Conservation (phyloP, 2,329 filamentous ascomycete genomes). For the Pezicula carpinea region DNA sequence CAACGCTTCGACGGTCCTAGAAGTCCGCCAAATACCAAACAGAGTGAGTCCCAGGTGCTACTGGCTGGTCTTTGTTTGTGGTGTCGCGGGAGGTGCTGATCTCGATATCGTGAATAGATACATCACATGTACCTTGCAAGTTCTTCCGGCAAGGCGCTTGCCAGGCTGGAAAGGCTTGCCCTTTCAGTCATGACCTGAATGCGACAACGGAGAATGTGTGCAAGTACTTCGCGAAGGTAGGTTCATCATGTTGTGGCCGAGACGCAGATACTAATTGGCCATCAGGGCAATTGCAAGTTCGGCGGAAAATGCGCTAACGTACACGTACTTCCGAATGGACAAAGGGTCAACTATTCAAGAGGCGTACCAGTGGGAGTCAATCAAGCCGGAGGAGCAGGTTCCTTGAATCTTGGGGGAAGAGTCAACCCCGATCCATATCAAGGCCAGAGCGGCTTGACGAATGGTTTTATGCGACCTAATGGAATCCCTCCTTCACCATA, state of each 20-base stretch:
- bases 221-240: conserved; percentile 98
- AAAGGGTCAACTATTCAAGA: conserved; percentile 78
- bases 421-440: conserved; percentile 62
- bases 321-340: conserved; percentile 89
- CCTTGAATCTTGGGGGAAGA: conserved; percentile 60
- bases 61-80: background rate
- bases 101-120: conserved; percentile 53
- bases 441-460: conserved; percentile 67
- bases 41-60: conserved; percentile 18
- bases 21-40: conserved; percentile 53
- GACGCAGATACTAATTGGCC: conserved; percentile 17
- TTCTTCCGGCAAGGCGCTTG: conserved; percentile 97
- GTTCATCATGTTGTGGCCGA: conserved; percentile 17
- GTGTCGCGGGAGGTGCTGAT: background rate
- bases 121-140: conserved; percentile 97
- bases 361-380: conserved; percentile 55
- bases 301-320: conserved; percentile 96
- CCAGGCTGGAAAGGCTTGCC: conserved; percentile 92
- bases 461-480: conserved; percentile 63
- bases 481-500: conserved; percentile 34
- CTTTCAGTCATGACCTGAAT: conserved; percentile 91
- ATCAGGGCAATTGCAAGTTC: conserved; percentile 96
- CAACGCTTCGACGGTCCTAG: conserved; percentile 51
- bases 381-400: conserved; percentile 42
- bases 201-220: conserved; percentile 82